A percentile compares a stretch with the other conserved stretches of the same genome.
These are phyloP conservation scores for Lentinula sp. DNA, from an alignment of 768 basidiomycete species.

Conservation along the genomic window DNA sequence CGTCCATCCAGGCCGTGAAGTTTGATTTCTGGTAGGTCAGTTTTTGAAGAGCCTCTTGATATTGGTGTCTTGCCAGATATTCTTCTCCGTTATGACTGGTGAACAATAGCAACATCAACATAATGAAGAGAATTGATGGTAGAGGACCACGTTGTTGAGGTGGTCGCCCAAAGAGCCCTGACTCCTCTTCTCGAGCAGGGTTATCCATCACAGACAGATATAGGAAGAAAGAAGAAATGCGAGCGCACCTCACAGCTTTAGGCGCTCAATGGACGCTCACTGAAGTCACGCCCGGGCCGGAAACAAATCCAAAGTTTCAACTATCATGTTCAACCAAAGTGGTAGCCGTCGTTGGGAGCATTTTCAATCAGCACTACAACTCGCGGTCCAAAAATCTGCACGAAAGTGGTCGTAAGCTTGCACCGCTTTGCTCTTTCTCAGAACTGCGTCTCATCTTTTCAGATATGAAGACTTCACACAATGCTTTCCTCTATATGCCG, in stretches of 20 bases:
- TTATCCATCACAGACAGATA: constrained; percentile 15
- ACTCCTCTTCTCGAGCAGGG: constrained; percentile 30
- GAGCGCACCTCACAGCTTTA: background rate
- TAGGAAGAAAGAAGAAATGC: background rate
- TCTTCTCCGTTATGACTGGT: constrained; percentile 71
- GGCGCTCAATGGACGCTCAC: too few species aligned
- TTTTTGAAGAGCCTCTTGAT: constrained; percentile 55
- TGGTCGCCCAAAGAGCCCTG: constrained; percentile 25
- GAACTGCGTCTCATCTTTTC: constrained; percentile 2
- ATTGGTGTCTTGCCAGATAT: constrained; percentile 54
- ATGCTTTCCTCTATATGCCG: constrained; percentile 61
- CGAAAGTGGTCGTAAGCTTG: constrained; percentile 52
- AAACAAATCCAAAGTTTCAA: background rate
- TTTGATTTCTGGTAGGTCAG: constrained; percentile 61
- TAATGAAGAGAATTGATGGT: constrained; percentile 68
- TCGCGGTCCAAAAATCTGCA: constrained; percentile 48
- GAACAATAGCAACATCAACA: constrained; percentile 72
- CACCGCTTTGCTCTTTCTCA: background rate
- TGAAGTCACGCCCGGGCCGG: background rate
- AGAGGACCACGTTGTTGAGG: constrained; percentile 53
- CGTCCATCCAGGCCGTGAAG: constrained; percentile 71
- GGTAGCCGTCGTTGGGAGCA: constrained; percentile 38
- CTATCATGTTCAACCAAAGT: constrained; percentile 7
- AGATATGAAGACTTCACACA: constrained; percentile 57
- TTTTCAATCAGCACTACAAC: constrained; percentile 50